Conservation (phyloP, 257 asterid genomes). For the Buddleja alternifolia region DNA sequence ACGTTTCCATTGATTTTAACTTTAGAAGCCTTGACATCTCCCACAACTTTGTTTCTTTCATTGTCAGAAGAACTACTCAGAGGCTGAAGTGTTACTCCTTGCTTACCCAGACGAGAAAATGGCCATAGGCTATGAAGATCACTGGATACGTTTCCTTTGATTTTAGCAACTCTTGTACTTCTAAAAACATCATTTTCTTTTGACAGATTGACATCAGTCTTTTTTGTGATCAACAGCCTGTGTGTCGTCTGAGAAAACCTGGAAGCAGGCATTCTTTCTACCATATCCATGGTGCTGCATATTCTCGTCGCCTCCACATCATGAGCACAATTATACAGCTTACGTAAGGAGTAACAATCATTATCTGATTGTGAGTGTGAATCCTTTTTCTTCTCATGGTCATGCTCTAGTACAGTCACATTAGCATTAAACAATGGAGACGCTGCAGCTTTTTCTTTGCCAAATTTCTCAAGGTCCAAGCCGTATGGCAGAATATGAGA, state of each 20-base stretch:
- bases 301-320: slow-evolving; percentile 43
- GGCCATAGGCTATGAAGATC: slow-evolving; percentile 33
- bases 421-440: too few species aligned
- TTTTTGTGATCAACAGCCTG: slow-evolving; percentile 32
- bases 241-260: slow-evolving; percentile 41
- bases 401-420: too few species aligned
- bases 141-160: slow-evolving; percentile 24
- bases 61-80: slow-evolving; percentile 30
- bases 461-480: slow-evolving; percentile 22
- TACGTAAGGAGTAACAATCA: slow-evolving; percentile 27
- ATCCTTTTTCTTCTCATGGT: too few species aligned
- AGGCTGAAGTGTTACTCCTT: slow-evolving; percentile 35
- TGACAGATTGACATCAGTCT: slow-evolving; percentile 32
- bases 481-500: slow-evolving; percentile 33
- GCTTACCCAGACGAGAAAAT: slow-evolving; percentile 26
- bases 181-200: slow-evolving; percentile 27
- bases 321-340: slow-evolving; percentile 30
- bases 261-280: slow-evolving; percentile 25
- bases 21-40: slow-evolving; percentile 28
- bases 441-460: slow-evolving; percentile 25
- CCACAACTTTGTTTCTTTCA: slow-evolving; percentile 33
- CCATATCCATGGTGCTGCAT: slow-evolving; percentile 37
- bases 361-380: too few species aligned
- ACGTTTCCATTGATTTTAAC: too few species aligned
- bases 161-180: slow-evolving; percentile 22